Base-by-base conservation (phyloP, 179 eudicot species). In the Silene coronaria region DNA sequence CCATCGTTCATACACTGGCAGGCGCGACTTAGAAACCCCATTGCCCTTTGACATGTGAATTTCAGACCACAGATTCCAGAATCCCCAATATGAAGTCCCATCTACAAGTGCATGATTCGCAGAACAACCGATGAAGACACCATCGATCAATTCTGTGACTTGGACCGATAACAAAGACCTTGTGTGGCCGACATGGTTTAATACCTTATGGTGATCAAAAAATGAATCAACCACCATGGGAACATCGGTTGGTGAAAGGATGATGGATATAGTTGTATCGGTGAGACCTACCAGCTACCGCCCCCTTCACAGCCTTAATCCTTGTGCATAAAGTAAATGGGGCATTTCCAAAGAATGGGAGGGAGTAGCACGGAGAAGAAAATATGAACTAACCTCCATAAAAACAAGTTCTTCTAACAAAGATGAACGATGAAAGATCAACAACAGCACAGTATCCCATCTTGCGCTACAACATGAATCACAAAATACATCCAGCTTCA, bases 1-100 rank as follows among this genome's bases (percentile, higher is more conserved):
- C 68, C 68, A 64, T 13, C 42, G 68, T 64, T 64, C 55, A 38
- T 9, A 42, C 5, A 69, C 10, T 23, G 72, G 72, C 14, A 68
- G 19, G 57, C 28, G 58, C n/a, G 28, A 23, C 59, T 42, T 23
- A 13, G 30, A 24, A 16, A 42, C 57, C 6, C 3, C 26, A 22
- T 69, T 69, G 10, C 5, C 53, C 1, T 22, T 46, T 2, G 70
- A 66, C 72, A 67, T 21, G 55, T 67, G 71, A 12, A 67, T 36
- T 38, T 42, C 71, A 19, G 71, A 67, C 71, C 71, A 69, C 17
- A 23, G 24, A 32, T 69, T 69, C 72, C 72, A 69, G 19, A 69
- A 69, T 12, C 45, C 58, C 72, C 72, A 69, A 45, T 42, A 69
- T 3, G 72, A 42, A 12, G 72, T 46, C 16, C 72, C 72, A 13